These are phyloP conservation scores for Zygnema cylindricum DNA, from an alignment of 139 green algal species.

Conservation along the genomic window DNA sequence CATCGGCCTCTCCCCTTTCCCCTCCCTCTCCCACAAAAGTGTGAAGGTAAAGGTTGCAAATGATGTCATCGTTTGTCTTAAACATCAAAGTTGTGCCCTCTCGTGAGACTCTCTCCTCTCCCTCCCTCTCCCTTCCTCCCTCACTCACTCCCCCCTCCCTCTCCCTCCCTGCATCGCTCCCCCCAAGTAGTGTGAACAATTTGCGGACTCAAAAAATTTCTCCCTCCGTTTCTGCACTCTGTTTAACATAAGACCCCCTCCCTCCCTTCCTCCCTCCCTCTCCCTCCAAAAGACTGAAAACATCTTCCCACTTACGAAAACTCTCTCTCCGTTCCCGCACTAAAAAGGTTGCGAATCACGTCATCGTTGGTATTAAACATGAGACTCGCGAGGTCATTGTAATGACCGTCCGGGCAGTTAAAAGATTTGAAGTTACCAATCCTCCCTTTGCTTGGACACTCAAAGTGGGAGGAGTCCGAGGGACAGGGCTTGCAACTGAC, in stretches of 20 bases:
- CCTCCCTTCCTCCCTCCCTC: too few relatives aligned
- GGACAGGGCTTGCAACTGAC: conserved; percentile 67
- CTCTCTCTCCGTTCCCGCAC: conserved; percentile 72
- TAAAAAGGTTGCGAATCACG: conserved; percentile 83
- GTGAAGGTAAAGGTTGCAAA: conserved; percentile 83
- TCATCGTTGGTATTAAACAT: conserved; percentile 86
- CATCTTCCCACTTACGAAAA: conserved; percentile 63
- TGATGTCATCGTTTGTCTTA: conserved; percentile 82
- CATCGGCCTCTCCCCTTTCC: conserved; percentile 54
- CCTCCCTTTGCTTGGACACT: conserved; percentile 71
- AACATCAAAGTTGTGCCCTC: conserved; percentile 83
- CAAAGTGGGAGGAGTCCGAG: background rate
- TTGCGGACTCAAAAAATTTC: too few relatives aligned
- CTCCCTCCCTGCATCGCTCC: too few relatives aligned
- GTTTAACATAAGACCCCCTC: too few relatives aligned
- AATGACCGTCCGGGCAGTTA: conserved; percentile 63
- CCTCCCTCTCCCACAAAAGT: conserved; percentile 72
- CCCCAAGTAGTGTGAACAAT: too few relatives aligned
- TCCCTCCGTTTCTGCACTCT: too few relatives aligned
- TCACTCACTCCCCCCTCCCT: too few relatives aligned
- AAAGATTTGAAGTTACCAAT: conserved; percentile 76
- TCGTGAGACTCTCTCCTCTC: too few relatives aligned
- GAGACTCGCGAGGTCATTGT: conserved; percentile 85
- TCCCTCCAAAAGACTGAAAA: background rate
- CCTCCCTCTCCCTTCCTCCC: too few relatives aligned